Percentiles rank a stretch among this genome's conserved stretches.
Evolutionary conservation across 1,284 basidiomycete genomes (phyloP).

Genomic region (Microbotryomycetes sp.): DNA sequence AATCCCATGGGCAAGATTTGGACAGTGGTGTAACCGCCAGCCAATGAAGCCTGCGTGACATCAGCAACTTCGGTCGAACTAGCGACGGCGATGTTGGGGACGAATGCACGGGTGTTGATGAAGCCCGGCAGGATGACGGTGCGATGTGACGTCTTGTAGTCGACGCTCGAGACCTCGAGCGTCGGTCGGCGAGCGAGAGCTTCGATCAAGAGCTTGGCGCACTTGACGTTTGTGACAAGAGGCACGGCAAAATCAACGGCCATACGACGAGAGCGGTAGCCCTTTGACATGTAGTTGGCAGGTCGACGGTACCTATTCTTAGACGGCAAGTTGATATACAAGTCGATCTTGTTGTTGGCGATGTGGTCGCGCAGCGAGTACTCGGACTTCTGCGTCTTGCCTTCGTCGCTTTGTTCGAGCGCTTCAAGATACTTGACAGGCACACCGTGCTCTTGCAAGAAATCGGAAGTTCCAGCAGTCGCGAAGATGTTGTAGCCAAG

Average conservation of each 20-base stretch:
- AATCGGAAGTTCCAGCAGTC: conserved; percentile 93
- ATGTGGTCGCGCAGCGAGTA: conserved; percentile 92
- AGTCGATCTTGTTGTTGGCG: conserved; percentile 91
- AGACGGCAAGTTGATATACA: conserved; percentile 98
- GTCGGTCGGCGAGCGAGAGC: conserved; percentile 80
- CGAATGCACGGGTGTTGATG: conserved; percentile 79
- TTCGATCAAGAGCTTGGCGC: conserved; percentile 93
- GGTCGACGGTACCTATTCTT: conserved; percentile 97
- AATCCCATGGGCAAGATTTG: conserved; percentile 69
- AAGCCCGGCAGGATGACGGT: conserved; percentile 90
- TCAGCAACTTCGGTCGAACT: conserved; percentile 60
- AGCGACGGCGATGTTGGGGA: conserved; percentile 60
- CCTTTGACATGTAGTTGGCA: conserved; percentile 93
- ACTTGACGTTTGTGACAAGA: conserved; percentile 97
- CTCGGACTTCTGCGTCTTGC: conserved; percentile 76
- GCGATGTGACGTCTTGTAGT: conserved; percentile 89
- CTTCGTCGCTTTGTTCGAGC: conserved; percentile 63
- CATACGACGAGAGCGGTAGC: conserved; percentile 94
- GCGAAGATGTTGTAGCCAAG: conserved; percentile 97
- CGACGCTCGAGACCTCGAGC: conserved; percentile 81
- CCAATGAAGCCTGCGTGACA: conserved; percentile 70
- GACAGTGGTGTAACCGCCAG: conserved; percentile 78
- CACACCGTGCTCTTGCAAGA: conserved; percentile 71
- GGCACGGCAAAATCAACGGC: conserved; percentile 99
- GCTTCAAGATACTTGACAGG: conserved; percentile 78